These are phyloP conservation scores for Colletotrichum noveboracense DNA, from an alignment of 2,329 filamentous ascomycete genomes.

Conservation along the genomic window DNA sequence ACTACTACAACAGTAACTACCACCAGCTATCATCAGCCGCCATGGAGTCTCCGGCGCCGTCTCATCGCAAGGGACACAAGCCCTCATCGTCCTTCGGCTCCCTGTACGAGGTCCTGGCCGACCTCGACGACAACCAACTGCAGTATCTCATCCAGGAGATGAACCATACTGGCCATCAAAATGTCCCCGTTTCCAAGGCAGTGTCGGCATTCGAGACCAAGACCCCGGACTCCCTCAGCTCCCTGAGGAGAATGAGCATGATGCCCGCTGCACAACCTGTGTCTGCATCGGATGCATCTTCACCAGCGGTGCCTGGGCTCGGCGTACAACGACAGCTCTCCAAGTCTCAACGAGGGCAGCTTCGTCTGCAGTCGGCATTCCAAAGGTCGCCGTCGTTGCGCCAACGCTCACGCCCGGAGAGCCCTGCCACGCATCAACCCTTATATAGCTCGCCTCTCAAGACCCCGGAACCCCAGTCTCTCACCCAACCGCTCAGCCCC, in stretches of 20 bases:
- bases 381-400: neutral
- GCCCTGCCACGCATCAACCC: neutral
- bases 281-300: neutral
- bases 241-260: neutral
- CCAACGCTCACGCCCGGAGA: neutral
- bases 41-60: neutral
- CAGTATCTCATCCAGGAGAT: slow-evolving; percentile 23
- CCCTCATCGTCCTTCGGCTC: slow-evolving; percentile 6
- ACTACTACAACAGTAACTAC: neutral
- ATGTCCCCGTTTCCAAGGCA: slow-evolving; percentile 15
- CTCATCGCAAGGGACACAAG: neutral
- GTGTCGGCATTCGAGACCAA: slow-evolving; percentile 9
- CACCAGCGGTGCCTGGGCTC: neutral
- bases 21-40: neutral
- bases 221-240: neutral
- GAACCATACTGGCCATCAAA: slow-evolving; percentile 18
- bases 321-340: neutral
- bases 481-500: neutral
- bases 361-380: slow-evolving; percentile 13
- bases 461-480: neutral
- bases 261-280: neutral
- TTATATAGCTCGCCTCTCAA: neutral
- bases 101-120: slow-evolving; percentile 16
- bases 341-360: slow-evolving; percentile 14
- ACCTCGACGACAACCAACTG: slow-evolving; percentile 18